These are phyloP conservation scores for Vicia faba DNA, from an alignment of 306 rosid genomes.

Conservation along the genomic window DNA sequence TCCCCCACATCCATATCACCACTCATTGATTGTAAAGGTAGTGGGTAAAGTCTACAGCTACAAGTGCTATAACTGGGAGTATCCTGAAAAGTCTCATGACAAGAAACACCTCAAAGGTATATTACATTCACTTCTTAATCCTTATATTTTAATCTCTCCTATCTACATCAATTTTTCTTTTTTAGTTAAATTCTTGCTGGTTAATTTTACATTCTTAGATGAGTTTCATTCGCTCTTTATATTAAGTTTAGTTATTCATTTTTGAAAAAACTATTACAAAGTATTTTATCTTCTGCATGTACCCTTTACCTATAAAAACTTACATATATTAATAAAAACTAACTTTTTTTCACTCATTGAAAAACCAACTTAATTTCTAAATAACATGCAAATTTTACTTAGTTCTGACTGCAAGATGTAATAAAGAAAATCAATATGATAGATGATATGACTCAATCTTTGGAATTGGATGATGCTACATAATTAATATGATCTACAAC, in stretches of 20 bases:
- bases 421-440: neutral
- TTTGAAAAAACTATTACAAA: neutral
- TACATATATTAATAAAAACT: neutral
- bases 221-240: neutral
- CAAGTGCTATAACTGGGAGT: constrained; percentile 73
- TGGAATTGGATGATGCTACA: neutral
- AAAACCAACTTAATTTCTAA: neutral
- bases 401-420: neutral
- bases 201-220: neutral
- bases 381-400: neutral
- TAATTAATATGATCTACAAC: neutral
- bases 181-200: neutral
- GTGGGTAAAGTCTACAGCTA: constrained; percentile 89
- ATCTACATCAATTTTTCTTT: neutral
- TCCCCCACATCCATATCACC: constrained; percentile 57
- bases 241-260: neutral
- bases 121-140: neutral
- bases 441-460: neutral
- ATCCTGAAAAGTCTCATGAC: constrained; percentile 80
- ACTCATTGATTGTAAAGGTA: constrained; percentile 70
- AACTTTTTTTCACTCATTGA: neutral
- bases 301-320: neutral
- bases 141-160: neutral
- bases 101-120: constrained; percentile 89
- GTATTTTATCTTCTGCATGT: constrained; percentile 1